Conservation (phyloP, 78 protist genomes). For the Chrysochromulina tobinii region DNA sequence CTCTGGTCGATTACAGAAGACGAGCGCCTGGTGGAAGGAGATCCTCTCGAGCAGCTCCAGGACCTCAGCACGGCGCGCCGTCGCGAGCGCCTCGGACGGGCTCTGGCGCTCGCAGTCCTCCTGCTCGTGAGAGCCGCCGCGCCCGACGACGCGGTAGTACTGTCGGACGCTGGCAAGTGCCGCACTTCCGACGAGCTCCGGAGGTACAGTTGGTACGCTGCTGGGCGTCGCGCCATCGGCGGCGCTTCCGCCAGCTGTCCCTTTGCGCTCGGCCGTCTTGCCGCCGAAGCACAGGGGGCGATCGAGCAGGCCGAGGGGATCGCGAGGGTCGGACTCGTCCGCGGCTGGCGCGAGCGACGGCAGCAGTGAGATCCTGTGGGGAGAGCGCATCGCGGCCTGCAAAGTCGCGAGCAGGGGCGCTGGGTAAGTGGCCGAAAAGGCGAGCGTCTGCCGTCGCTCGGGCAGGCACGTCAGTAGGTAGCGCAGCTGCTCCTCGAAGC, state of each 20-base stretch:
- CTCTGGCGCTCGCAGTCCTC: no score
- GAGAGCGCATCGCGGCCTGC: not conserved
- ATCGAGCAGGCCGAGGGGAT: no score
- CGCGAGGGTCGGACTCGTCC: no score
- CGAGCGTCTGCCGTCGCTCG: not conserved
- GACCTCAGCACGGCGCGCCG: not conserved
- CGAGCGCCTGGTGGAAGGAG: constrained; percentile 34
- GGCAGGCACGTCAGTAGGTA: not conserved
- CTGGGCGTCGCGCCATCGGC: no score
- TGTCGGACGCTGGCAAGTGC: not conserved
- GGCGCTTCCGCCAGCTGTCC: no score
- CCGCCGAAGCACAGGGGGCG: no score
- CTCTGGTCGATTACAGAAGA: constrained; percentile 1
- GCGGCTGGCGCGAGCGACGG: not conserved
- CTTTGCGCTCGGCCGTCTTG: no score
- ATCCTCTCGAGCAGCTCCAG: constrained; percentile 14
- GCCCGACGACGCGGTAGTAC: not conserved
- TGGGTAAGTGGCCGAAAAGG: constrained; percentile 5
- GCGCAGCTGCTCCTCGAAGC: not conserved
- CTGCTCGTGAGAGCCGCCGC: not conserved
- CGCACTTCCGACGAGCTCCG: not conserved
- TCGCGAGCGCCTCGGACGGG: no score
- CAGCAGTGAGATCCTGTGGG: not conserved
- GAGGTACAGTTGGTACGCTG: no score
- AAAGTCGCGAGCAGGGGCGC: not conserved